phyloP scores from a whole-genome alignment of 768 basidiomycete species.

The Tylopilus subfusipes region DNA sequence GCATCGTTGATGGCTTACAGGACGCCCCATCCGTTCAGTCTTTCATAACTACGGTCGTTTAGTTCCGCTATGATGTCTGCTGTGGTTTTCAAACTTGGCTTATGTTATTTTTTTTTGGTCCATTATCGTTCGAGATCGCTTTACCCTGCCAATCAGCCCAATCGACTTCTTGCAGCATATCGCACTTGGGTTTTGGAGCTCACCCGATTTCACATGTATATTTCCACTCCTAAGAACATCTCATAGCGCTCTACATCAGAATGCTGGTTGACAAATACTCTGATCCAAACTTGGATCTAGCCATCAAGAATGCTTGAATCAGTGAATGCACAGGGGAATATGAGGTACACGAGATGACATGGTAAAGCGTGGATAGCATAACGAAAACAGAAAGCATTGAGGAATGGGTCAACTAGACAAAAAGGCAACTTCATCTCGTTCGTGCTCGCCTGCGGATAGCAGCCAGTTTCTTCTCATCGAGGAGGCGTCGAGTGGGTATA shows the following conservation, averaged over 20 bases:
- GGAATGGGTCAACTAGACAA: neutral
- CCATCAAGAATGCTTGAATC: neutral
- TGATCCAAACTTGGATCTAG: constrained; percentile 6
- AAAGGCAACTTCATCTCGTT: neutral
- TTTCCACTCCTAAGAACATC: constrained; percentile 6
- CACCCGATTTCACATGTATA: constrained; percentile 8
- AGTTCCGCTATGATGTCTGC: constrained; percentile 26
- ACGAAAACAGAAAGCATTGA: neutral
- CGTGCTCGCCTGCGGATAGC: constrained; percentile 8
- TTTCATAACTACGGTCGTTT: constrained; percentile 32
- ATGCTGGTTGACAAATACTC: constrained; percentile 17
- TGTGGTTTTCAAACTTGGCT: constrained; percentile 14
- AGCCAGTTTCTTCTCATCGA: constrained; percentile 5
- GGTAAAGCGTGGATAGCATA: constrained; percentile 7
- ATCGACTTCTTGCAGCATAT: neutral
- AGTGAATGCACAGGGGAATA: neutral
- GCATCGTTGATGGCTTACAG: neutral
- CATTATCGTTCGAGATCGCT: constrained; percentile 12
- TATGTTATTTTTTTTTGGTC: constrained; percentile 21
- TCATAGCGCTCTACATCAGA: constrained; percentile 11
- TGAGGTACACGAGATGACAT: neutral
- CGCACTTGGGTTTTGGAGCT: constrained; percentile 4
- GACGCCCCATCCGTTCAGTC: constrained; percentile 18
- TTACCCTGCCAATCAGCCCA: neutral
- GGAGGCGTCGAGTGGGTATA: constrained; percentile 23